Evolutionary conservation across 2,329 filamentous ascomycete genomes (phyloP), one percentile per base, ranked within the genome.

Genomic region (Coniella lustricola): DNA sequence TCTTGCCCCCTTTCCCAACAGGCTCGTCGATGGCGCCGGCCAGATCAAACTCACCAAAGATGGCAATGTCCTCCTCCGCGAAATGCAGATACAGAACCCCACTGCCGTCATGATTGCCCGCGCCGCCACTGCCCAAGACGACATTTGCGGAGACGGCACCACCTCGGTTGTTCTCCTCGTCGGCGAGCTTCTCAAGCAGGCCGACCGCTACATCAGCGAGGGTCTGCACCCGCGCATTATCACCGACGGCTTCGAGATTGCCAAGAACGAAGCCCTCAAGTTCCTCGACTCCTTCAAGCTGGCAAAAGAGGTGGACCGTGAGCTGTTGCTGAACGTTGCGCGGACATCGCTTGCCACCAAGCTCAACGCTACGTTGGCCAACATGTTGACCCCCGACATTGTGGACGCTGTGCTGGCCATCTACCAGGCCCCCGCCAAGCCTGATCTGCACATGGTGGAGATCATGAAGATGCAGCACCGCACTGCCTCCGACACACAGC

Each of bases 401-500:
- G 93, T 97, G 62, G 93, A 98, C 65, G 87, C 93, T 51, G 93
- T 98, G 41, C 82, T 98, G 49, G 81, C 93, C 56, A 98, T 98
- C 66, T 90, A 96, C 74, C 79, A 90, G 66, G 75, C 87, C 16
- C 88, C 88, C 21, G 82, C 81, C 54, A 97, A 97, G 74, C 94
- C 94, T 49, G 93, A 98, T 70, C 71, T 98, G 62, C 91, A 97
- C 75, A 98, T 98, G 93, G 79, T 98, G 57, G 93, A 98, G 71
- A 97, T 98, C 61, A 98, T 98, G 93, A 97, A 95, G 67, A 97
- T 98, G 91, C 93, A 98, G 73, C 93, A 98, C 74, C 87, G 91
- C 59, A 90, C 88, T 45, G 90, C 91, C 51, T 88, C 93, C 29
- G 93, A 98, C 68, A 98, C 93, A 49, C 90, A 95, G 68, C 81